Conservation (phyloP, 2,329 filamentous ascomycete species). For the Epichloe sibirici region DNA sequence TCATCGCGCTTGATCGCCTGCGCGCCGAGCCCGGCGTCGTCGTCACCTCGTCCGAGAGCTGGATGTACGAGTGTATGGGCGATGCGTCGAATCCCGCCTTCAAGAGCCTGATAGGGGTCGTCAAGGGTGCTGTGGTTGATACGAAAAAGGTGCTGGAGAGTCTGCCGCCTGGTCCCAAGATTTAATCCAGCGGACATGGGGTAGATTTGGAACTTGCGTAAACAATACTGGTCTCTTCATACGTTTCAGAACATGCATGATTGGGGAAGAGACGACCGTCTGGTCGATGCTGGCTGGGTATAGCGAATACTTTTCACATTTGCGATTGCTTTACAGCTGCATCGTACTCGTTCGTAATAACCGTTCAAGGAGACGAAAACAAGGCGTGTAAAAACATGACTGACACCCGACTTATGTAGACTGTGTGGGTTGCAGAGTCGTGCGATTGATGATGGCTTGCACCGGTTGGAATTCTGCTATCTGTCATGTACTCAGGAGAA, state of each 20-base stretch:
- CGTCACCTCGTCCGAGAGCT: conserved; percentile 80
- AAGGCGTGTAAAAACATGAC: too few relatives aligned
- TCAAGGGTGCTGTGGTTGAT: conserved; percentile 62
- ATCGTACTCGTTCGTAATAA: too few relatives aligned
- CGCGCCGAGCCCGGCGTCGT: conserved; percentile 56
- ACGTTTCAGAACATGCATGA: too few relatives aligned
- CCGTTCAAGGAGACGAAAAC: too few relatives aligned
- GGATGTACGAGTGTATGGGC: conserved; percentile 79
- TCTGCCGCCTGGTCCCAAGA: conserved; percentile 46
- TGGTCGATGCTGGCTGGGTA: too few relatives aligned
- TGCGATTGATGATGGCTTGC: neutral
- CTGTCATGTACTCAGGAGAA: neutral
- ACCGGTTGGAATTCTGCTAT: neutral
- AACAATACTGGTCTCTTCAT: too few relatives aligned
- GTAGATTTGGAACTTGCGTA: too few relatives aligned
- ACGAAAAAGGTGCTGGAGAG: conserved; percentile 58
- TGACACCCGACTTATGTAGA: too few relatives aligned
- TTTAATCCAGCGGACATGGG: conserved; percentile 20
- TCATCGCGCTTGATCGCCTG: conserved; percentile 64
- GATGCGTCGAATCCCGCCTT: conserved; percentile 68
- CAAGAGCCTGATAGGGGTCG: conserved; percentile 56
- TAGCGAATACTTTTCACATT: too few relatives aligned
- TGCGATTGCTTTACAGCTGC: too few relatives aligned
- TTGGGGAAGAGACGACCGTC: too few relatives aligned
- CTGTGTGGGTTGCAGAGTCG: too few relatives aligned